Conservation (phyloP, 140 eudicot species). For the Stevia rebaudiana region DNA sequence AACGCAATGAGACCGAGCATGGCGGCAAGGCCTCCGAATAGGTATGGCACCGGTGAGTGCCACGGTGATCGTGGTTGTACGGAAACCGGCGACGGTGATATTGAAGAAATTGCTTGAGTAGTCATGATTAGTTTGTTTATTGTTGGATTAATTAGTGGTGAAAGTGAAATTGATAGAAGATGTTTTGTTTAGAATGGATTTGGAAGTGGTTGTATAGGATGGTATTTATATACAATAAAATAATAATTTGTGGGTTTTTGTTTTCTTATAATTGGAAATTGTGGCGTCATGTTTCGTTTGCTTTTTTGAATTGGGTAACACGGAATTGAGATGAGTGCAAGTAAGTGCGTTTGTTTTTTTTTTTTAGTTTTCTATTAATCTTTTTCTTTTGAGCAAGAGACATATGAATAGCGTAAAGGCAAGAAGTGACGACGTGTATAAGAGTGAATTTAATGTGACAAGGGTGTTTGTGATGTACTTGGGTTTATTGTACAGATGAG, state of each 20-base stretch:
- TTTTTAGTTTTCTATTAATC: not conserved
- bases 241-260: constrained; percentile 6
- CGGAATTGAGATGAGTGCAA: constrained; percentile 12
- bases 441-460: no score
- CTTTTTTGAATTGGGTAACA: not conserved
- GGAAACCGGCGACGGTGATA: constrained; percentile 17
- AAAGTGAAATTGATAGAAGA: constrained; percentile 1
- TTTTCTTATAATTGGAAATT: not conserved
- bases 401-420: no score
- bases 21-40: constrained; percentile 63
- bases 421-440: no score
- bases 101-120: constrained; percentile 16
- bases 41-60: constrained; percentile 74
- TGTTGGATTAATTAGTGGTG: not conserved
- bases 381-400: no score
- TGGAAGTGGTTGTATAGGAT: constrained; percentile 17
- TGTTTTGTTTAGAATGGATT: constrained; percentile 19
- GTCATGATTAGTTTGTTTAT: constrained; percentile 12
- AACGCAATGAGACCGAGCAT: constrained; percentile 70
- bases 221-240: constrained; percentile 27
- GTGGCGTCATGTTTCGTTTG: constrained; percentile 12
- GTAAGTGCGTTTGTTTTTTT: constrained; percentile 17
- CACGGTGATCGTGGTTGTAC: constrained; percentile 50
- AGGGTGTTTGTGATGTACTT: no score
- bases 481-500: no score